Percentiles rank a stretch among this genome's conserved stretches.
Evolutionary conservation across 2,329 filamentous ascomycete genomes (phyloP).

Genomic region (Nothophaeocryptopus gaeumannii): DNA sequence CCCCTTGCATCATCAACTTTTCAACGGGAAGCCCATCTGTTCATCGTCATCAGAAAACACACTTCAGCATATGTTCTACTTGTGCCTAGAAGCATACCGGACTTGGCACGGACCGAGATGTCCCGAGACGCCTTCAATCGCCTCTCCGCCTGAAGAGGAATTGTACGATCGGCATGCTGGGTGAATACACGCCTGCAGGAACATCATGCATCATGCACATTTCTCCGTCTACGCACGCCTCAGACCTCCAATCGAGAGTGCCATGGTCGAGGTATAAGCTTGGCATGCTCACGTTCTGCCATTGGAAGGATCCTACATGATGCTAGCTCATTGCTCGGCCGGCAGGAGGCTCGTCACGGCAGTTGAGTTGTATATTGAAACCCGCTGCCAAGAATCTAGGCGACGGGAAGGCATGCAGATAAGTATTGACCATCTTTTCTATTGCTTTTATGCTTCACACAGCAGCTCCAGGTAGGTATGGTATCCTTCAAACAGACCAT

Average conservation of each 20-base stretch:
- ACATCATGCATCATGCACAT: not conserved
- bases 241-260: conserved; percentile 3
- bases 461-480: not conserved
- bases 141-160: not conserved
- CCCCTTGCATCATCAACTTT: too few species aligned
- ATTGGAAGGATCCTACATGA: not conserved
- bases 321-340: not conserved
- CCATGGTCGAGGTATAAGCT: not conserved
- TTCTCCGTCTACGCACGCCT: not conserved
- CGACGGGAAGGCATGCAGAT: not conserved
- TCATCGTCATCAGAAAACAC: too few species aligned
- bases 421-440: not conserved
- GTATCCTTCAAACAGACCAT: not conserved
- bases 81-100: too few species aligned
- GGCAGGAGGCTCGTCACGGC: not conserved
- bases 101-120: too few species aligned
- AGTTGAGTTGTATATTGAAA: not conserved
- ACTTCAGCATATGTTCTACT: too few species aligned
- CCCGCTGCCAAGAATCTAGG: conserved; percentile 2
- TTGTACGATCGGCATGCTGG: conserved; percentile 1
- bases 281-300: not conserved
- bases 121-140: too few species aligned
- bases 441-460: not conserved
- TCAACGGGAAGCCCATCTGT: too few species aligned
- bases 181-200: conserved; percentile 1